Base-by-base conservation (phyloP, 352 stramenopile species). In the Detonula confervacea region DNA sequence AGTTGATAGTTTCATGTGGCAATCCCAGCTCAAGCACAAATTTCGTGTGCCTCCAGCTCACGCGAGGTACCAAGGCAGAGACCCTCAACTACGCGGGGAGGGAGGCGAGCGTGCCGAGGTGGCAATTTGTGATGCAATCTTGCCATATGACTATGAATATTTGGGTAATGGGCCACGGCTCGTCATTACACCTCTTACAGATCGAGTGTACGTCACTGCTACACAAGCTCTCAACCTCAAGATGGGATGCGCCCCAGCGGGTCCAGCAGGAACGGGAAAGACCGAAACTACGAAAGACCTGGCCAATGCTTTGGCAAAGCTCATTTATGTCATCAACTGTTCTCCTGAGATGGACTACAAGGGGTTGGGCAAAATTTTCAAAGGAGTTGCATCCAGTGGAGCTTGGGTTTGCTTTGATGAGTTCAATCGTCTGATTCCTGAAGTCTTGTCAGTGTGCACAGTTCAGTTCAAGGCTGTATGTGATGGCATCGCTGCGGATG, bases 121-220 rank as follows among this genome's bases (percentile, higher is more conserved):
- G 54, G 94, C 94, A 11, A 98, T 98, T 75, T 98, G 95, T 8
- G 96, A 98, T 80, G 98, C 98, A 76, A 90, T 95, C 29, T 97
- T 95, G 68, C 98, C 98, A 92, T 98, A 98, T 81, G 96, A 94
- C 64, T 98, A 98, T 78, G 96, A 98, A 87, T 98, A 97, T 86
- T 96, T 94, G n/a, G 96, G 95, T n/a, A 98, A 98, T 77, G 97
- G 95, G 18, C 95, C 95, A 35, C 93, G 96, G 4, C 87, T 98
- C n/a, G 96, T 98, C 61, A 98, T 98, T 77, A 98, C 96, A 7
- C 95, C 96, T 42, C 89, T 98, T 1, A 98, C 96, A 0, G 96
- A 98, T 88, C 91, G 96, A 18, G 98, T 96, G 69, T 98, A 98
- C 79, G 98, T 98, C 59, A 98, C 96, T 7, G 83, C 98, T 11